Conservation (phyloP, 1,284 basidiomycete species). For the Schizopora paradoxa region DNA sequence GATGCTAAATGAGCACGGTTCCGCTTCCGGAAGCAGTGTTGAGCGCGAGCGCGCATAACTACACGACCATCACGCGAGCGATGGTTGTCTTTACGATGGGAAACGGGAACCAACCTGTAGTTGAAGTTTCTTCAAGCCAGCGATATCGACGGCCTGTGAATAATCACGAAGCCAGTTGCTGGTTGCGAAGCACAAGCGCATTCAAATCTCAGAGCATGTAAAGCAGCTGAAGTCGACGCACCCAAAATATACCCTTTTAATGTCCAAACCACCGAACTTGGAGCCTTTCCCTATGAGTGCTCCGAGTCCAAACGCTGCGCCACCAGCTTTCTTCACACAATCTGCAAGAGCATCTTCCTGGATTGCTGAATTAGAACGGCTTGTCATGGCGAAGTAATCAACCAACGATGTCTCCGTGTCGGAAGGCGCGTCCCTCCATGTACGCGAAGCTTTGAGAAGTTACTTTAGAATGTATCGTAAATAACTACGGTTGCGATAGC, state of each 20-base stretch:
- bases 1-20: too few species aligned
- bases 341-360: conserved; percentile 67
- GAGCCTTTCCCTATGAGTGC: conserved; percentile 56
- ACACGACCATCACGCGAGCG: too few species aligned
- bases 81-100: too few species aligned
- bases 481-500: conserved; percentile 21
- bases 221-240: conserved; percentile 29
- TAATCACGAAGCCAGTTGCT: conserved; percentile 84
- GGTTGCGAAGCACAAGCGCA: conserved; percentile 8
- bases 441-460: conserved; percentile 53
- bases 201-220: conserved; percentile 11
- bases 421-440: conserved; percentile 73
- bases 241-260: conserved; percentile 78
- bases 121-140: conserved; percentile 68
- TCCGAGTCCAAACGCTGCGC: conserved; percentile 50
- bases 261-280: conserved; percentile 70
- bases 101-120: conserved; percentile 43
- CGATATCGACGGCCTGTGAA: conserved; percentile 78
- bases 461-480: conserved; percentile 7
- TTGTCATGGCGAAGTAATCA: conserved; percentile 1
- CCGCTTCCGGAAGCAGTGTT: too few species aligned
- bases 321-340: conserved; percentile 59
- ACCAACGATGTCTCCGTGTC: conserved; percentile 82
- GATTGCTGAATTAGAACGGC: background rate
- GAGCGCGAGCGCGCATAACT: too few species aligned